Percentiles rank a stretch among this genome's conserved stretches.
phyloP scores from a whole-genome alignment of 306 rosid genomes.

The Rosa rugosa region DNA sequence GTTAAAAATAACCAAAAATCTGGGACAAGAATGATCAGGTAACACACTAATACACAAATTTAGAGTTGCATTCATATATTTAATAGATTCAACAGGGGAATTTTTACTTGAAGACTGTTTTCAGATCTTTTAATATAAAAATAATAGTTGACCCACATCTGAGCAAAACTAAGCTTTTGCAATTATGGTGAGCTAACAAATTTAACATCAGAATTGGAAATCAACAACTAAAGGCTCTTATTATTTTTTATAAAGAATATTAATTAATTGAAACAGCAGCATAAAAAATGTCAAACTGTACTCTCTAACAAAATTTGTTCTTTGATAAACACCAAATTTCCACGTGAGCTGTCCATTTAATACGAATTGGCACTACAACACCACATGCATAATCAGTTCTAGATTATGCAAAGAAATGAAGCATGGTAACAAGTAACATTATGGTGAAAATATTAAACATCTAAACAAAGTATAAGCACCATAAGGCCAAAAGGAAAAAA shows the following conservation, averaged over 20 bases:
- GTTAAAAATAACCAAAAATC: constrained; percentile 3
- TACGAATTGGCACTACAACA: not conserved
- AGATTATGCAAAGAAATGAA: not conserved
- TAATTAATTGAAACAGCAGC: not conserved
- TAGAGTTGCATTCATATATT: not conserved
- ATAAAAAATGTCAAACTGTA: not conserved
- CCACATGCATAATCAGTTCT: not conserved
- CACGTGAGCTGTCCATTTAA: not conserved
- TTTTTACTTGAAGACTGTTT: not conserved
- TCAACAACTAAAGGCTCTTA: not conserved
- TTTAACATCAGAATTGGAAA: not conserved
- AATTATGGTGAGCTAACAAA: not conserved
- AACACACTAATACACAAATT: not conserved
- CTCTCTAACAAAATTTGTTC: not conserved
- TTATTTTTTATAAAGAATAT: not conserved
- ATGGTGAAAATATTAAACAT: not conserved
- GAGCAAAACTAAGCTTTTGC: not conserved
- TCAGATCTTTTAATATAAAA: not conserved
- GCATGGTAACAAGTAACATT: not conserved
- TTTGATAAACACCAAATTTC: not conserved
- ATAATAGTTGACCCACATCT: not conserved
- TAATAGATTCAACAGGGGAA: not conserved
- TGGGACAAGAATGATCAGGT: too few species aligned
- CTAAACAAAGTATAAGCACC: not conserved
- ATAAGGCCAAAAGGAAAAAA: not conserved